phyloP scores from a whole-genome alignment of 2,329 filamentous ascomycete genomes.

The Podosphaera xanthii region DNA sequence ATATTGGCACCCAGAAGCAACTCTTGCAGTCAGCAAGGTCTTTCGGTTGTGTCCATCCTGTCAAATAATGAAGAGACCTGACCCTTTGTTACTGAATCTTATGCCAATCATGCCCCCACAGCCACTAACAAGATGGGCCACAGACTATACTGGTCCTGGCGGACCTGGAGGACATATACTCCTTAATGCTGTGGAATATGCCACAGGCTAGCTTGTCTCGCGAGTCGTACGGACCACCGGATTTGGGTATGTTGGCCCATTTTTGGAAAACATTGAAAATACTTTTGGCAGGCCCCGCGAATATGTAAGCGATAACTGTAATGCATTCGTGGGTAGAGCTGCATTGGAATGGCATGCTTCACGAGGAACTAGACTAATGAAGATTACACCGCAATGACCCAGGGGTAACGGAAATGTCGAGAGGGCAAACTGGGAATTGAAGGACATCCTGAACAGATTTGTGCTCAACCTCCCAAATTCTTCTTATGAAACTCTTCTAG shows the following conservation, averaged over 20 bases:
- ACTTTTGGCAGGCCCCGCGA: background rate
- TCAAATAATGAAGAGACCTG: background rate
- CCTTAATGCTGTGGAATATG: background rate
- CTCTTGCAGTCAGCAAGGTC: background rate
- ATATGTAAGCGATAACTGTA: background rate
- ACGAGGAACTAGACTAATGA: background rate
- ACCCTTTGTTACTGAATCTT: background rate
- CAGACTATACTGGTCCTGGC: background rate
- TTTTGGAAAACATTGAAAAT: background rate
- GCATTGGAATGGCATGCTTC: background rate
- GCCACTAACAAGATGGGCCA: background rate
- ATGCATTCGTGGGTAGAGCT: background rate
- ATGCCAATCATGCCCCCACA: background rate
- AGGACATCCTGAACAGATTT: background rate
- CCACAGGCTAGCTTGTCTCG: background rate
- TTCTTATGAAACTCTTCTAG: background rate
- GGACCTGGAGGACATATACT: background rate
- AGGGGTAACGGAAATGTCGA: background rate
- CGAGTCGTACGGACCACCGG: background rate
- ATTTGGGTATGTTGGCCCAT: background rate
- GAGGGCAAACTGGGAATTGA: background rate
- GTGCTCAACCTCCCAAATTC: background rate
- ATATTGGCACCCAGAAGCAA: background rate
- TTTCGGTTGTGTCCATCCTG: background rate
- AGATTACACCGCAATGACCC: background rate